A percentile compares a stretch with the other conserved stretches of the same genome.
phyloP scores from a whole-genome alignment of 176 grass and related monocot genomes.

The Pharus latifolius region DNA sequence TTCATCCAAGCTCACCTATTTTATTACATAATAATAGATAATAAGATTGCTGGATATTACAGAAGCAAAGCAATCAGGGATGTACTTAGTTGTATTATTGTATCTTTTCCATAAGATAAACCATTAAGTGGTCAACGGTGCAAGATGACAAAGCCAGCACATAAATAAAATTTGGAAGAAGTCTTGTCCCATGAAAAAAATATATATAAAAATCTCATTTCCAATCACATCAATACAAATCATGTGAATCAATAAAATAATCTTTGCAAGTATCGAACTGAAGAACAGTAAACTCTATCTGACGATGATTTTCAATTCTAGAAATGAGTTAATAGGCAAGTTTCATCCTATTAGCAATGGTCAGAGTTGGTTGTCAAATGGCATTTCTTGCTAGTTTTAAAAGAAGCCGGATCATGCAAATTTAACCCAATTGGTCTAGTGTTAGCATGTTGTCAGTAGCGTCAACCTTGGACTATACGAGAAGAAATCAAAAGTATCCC shows the following conservation, averaged over 20 bases:
- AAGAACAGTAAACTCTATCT: background rate
- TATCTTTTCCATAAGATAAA: background rate
- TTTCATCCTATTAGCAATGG: background rate
- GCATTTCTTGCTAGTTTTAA: background rate
- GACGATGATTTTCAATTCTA: background rate
- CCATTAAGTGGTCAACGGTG: background rate
- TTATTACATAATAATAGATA: background rate
- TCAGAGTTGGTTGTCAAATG: background rate
- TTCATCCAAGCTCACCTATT: background rate
- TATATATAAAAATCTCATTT: background rate
- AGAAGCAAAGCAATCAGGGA: background rate
- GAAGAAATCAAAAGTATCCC: background rate
- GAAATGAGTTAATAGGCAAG: background rate
- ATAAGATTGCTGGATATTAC: background rate
- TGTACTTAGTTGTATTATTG: background rate
- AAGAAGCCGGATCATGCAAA: background rate
- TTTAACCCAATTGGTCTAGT: background rate
- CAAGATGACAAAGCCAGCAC: background rate
- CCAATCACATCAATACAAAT: background rate
- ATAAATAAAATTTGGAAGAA: slow-evolving; percentile 1
- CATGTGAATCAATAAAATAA: background rate
- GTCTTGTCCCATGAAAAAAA: background rate
- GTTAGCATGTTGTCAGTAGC: background rate
- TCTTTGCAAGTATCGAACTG: background rate
- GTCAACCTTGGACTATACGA: background rate